Conservation (phyloP, 306 rosid species). For the Fagus crenata region DNA sequence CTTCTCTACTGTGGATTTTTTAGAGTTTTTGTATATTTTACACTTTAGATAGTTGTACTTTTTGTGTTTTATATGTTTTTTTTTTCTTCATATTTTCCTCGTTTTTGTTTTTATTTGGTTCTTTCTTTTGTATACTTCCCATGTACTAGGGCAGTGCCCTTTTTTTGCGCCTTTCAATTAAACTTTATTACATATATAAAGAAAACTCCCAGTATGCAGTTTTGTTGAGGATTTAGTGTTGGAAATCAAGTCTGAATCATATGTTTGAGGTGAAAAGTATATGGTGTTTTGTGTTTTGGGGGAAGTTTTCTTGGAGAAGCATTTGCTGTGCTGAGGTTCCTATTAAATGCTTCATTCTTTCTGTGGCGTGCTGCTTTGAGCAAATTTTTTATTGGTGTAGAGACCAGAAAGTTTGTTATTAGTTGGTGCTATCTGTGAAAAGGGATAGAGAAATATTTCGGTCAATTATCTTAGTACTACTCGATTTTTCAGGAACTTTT, state of each 20-base stretch:
- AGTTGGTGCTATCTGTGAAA: neutral
- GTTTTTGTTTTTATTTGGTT: too few relatives aligned
- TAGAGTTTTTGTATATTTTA: too few relatives aligned
- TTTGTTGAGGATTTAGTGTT: neutral
- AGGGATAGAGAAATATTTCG: neutral
- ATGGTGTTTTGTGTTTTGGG: neutral
- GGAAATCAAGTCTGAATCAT: neutral
- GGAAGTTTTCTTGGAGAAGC: constrained; percentile 1
- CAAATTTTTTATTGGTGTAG: neutral
- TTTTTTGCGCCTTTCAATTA: too few relatives aligned
- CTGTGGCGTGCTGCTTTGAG: neutral
- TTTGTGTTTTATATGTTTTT: too few relatives aligned
- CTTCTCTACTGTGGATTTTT: too few relatives aligned
- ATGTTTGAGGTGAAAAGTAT: neutral
- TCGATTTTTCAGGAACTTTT: neutral
- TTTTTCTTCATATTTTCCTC: too few relatives aligned
- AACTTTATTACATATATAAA: too few relatives aligned
- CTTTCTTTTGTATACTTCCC: too few relatives aligned
- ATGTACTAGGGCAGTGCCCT: too few relatives aligned
- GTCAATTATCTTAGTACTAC: neutral
- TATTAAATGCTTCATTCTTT: neutral
- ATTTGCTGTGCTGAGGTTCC: neutral
- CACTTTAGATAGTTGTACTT: too few relatives aligned
- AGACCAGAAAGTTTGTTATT: neutral
- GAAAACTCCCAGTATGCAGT: neutral